A percentile compares a stretch with the other conserved stretches of the same genome.
Conservation (phyloP, 129 eudicot species). For the Erigeron canadensis region DNA sequence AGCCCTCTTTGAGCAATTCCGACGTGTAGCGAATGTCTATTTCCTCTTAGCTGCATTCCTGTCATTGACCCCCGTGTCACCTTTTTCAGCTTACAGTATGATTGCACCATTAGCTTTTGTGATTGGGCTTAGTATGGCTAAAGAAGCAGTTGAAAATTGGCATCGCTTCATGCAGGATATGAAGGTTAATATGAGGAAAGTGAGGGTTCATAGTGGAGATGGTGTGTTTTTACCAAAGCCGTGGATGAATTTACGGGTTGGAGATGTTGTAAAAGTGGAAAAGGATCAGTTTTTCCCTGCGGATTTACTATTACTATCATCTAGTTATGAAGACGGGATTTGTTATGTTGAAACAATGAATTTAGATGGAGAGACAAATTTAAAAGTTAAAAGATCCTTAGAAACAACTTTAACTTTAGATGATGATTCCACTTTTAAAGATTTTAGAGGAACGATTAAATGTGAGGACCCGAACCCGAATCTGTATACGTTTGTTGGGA, state of each 20-base stretch:
- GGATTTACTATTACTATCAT: slow-evolving; percentile 80
- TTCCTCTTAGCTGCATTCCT: slow-evolving; percentile 81
- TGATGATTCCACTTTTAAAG: slow-evolving; percentile 64
- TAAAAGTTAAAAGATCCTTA: slow-evolving; percentile 84
- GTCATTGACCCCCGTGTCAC: slow-evolving; percentile 80
- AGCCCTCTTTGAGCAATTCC: slow-evolving; percentile 92
- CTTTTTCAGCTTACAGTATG: slow-evolving; percentile 83
- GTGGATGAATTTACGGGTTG: slow-evolving; percentile 87
- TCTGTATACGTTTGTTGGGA: slow-evolving; percentile 88
- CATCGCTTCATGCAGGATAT: slow-evolving; percentile 90
- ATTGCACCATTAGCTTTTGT: slow-evolving; percentile 84
- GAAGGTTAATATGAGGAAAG: slow-evolving; percentile 91
- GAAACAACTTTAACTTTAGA: slow-evolving; percentile 77
- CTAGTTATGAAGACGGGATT: slow-evolving; percentile 97
- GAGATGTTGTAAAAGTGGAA: slow-evolving; percentile 88
- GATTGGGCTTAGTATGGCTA: slow-evolving; percentile 93
- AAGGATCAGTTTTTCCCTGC: slow-evolving; percentile 97
- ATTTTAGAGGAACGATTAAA: slow-evolving; percentile 61
- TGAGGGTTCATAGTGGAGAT: slow-evolving; percentile 53
- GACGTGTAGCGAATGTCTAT: slow-evolving; percentile 94
- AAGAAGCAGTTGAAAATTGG: slow-evolving; percentile 97
- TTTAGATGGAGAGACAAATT: slow-evolving; percentile 94
- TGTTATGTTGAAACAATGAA: slow-evolving; percentile 99
- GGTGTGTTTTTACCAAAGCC: slow-evolving; percentile 66
- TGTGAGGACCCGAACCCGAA: slow-evolving; percentile 94